phyloP scores from a whole-genome alignment of 441 rosid genomes.

The Adansonia gregorii region DNA sequence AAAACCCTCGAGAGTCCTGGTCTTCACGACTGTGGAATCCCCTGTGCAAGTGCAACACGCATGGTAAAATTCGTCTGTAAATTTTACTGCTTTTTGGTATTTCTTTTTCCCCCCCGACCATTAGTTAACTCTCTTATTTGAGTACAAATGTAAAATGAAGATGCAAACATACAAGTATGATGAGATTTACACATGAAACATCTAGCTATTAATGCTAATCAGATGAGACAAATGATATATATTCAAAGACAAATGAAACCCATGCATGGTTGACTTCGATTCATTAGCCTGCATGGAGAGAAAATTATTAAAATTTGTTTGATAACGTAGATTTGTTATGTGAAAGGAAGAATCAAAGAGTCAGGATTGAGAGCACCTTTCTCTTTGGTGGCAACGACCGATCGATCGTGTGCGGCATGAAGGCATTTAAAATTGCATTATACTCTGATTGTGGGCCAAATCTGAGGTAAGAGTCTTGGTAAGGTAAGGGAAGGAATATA shows the following conservation, averaged over 20 bases:
- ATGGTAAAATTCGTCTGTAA: neutral
- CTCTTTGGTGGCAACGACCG: neutral
- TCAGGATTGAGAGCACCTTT: too few species aligned
- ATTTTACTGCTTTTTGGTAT: neutral
- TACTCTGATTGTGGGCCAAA: constrained; percentile 5
- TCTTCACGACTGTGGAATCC: neutral
- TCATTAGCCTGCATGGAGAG: neutral
- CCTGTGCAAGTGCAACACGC: neutral
- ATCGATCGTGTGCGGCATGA: neutral
- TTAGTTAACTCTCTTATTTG: neutral
- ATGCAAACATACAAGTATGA: neutral
- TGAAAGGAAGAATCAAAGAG: neutral
- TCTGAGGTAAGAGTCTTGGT: constrained; percentile 2
- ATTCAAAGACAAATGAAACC: neutral
- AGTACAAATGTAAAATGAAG: neutral
- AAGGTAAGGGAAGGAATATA: neutral
- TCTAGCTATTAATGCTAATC: neutral
- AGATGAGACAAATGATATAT: neutral
- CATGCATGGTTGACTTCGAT: neutral
- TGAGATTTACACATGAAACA: neutral
- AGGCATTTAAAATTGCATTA: constrained; percentile 13
- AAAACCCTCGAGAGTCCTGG: neutral
- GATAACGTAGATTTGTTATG: neutral
- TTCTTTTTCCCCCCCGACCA: too few species aligned
- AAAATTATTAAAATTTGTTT: neutral